Evolutionary conservation across 768 basidiomycete genomes (phyloP), one percentile per base, ranked within the genome.

Genomic region (Cystobasidium tubakii): DNA sequence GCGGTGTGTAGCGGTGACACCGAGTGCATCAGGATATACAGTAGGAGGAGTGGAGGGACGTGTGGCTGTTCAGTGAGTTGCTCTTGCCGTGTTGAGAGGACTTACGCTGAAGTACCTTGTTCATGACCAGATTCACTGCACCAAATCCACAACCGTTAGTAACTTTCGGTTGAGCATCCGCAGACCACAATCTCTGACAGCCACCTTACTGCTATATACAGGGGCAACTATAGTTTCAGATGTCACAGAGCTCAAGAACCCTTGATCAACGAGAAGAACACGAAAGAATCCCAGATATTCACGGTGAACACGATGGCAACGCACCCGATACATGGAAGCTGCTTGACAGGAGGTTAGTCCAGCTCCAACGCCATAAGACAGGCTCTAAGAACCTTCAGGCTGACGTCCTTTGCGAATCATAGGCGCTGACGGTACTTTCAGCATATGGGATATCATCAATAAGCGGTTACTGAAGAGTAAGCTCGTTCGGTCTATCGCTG

Each of bases 21-120:
- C 82, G 3, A 77, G 78, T 2, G 81, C 78, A 1, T 79, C 80
- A 25, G 82, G 82, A 0, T 84, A 81, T 70, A 82, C 83, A 0
- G 74, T 83, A 7, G 83, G 83, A 0, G 82, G 82, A 75, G 79
- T 83, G 21, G 83, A 84, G 75, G 83, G 95, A 27, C 86, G 95
- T 74, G 92, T 97, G 1, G 94, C 92, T 1, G 93, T 98, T 74
- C 93, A 97, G 93, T 95, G 81, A 79, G 91, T 85, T 0, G 12
- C 17, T 25, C 46, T n/a, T 50, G 7, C 46, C n/a, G n/a, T 19
- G 13, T 39, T 62, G 25, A 12, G 57, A 7, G 27, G 15, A 57
- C n/a, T 7, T 31, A 62, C 27, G 39, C 39, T 39, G 39, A 39
- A 39, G 39, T 31, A 33, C 12, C 2, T 21, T 4, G 1, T 39